phyloP scores from a whole-genome alignment of 805 yeast species.

The Pichia kluyveri region DNA sequence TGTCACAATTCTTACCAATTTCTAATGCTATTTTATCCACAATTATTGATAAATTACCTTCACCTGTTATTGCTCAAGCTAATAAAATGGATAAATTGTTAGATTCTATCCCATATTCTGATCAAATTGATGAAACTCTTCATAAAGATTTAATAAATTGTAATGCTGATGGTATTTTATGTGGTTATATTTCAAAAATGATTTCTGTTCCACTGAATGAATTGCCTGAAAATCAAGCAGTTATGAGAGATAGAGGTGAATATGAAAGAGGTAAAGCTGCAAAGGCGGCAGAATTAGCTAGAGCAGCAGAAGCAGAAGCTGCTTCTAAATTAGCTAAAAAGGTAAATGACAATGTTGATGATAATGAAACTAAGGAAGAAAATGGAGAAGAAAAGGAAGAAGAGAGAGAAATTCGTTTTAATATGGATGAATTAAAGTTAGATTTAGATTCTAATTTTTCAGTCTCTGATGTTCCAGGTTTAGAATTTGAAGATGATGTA shows the following conservation, averaged over 20 bases:
- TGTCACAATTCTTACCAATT: slow-evolving; percentile 93
- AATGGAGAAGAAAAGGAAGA: slow-evolving; percentile 3
- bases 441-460: neutral
- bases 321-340: neutral
- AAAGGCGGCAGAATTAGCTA: slow-evolving; percentile 47
- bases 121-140: slow-evolving; percentile 39
- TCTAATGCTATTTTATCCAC: slow-evolving; percentile 78
- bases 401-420: neutral
- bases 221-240: slow-evolving; percentile 48
- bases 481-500: neutral
- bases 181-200: slow-evolving; percentile 85
- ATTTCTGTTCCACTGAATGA: slow-evolving; percentile 77
- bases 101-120: slow-evolving; percentile 44
- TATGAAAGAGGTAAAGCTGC: slow-evolving; percentile 59
- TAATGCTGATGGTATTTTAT: slow-evolving; percentile 52
- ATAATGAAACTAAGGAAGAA: slow-evolving; percentile 9
- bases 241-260: slow-evolving; percentile 46
- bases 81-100: slow-evolving; percentile 63
- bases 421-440: neutral
- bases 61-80: slow-evolving; percentile 70
- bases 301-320: slow-evolving; percentile 3
- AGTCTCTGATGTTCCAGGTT: neutral
- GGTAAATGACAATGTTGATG: slow-evolving; percentile 12
- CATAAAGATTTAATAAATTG: slow-evolving; percentile 55
- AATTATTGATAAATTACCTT: slow-evolving; percentile 77